Conservation (phyloP, 2,329 filamentous ascomycete genomes). For the Colletotrichum spaethianum region DNA sequence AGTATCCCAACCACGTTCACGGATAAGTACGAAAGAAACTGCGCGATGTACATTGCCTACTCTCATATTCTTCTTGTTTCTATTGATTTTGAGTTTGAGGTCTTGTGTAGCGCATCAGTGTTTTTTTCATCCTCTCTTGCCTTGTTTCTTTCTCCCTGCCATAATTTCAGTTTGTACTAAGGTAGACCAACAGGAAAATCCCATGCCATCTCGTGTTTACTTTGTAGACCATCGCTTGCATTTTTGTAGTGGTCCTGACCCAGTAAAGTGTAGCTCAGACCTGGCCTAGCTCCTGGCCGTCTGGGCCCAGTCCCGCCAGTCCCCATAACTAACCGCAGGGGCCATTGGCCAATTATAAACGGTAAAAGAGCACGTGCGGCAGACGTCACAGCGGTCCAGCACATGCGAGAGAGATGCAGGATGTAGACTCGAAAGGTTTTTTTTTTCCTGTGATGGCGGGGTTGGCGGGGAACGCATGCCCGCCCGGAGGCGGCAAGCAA, state of each 20-base stretch:
- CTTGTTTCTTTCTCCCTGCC: background rate
- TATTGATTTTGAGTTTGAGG: no score
- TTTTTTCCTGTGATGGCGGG: slow-evolving; percentile 30
- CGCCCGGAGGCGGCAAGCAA: slow-evolving; percentile 23
- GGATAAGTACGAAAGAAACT: background rate
- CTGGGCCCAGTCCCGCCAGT: slow-evolving; percentile 24
- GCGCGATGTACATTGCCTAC: background rate
- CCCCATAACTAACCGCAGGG: slow-evolving; percentile 27
- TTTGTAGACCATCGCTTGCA: background rate
- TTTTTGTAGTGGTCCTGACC: slow-evolving; percentile 6
- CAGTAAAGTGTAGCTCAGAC: slow-evolving; percentile 24
- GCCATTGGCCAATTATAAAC: slow-evolving; percentile 39
- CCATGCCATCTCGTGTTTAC: background rate
- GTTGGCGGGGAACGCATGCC: slow-evolving; percentile 28
- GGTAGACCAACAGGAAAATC: background rate
- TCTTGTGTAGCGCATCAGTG: no score
- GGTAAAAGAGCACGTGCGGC: slow-evolving; percentile 32
- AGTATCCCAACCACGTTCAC: slow-evolving; percentile 8
- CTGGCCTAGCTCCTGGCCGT: slow-evolving; percentile 21
- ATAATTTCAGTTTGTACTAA: background rate
- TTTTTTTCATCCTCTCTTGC: no score
- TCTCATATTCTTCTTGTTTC: background rate
- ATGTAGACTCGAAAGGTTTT: slow-evolving; percentile 7
- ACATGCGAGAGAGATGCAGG: background rate
- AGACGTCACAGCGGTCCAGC: slow-evolving; percentile 31